Conservation (phyloP, 2,329 filamentous ascomycete genomes). For the Pseudogymnoascus sp. region DNA sequence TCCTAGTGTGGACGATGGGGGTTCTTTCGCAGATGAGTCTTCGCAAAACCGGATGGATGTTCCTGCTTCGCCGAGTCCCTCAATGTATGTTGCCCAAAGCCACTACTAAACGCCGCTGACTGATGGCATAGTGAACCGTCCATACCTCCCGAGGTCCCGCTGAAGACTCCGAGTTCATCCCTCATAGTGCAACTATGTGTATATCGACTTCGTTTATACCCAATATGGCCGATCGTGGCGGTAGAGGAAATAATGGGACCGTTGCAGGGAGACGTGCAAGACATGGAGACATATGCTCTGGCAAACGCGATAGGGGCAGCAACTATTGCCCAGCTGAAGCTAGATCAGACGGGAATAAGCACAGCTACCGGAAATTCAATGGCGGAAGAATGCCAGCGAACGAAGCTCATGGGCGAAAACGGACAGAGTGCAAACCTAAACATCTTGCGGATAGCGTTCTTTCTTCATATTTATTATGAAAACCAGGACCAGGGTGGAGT, state of each 20-base stretch:
- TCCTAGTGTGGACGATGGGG: background rate
- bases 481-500: constrained; percentile 39
- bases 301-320: constrained; percentile 41
- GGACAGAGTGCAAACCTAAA: constrained; percentile 32
- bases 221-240: constrained; percentile 44
- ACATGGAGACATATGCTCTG: constrained; percentile 33
- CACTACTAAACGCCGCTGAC: background rate
- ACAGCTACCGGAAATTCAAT: constrained; percentile 29
- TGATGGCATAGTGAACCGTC: background rate
- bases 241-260: constrained; percentile 35
- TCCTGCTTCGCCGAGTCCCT: background rate
- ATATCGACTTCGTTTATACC: constrained; percentile 43
- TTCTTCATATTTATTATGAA: constrained; percentile 45
- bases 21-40: background rate
- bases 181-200: constrained; percentile 17
- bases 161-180: constrained; percentile 15
- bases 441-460: constrained; percentile 40
- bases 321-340: constrained; percentile 41
- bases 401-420: constrained; percentile 25
- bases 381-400: constrained; percentile 31
- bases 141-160: background rate
- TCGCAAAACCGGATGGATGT: background rate
- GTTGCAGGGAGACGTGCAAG: constrained; percentile 29
- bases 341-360: constrained; percentile 29
- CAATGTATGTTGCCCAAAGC: background rate